Evolutionary conservation across 2,329 filamentous ascomycete species (phyloP), one percentile per base, ranked within the genome.

Genomic region (Furcasterigmium sp.): DNA sequence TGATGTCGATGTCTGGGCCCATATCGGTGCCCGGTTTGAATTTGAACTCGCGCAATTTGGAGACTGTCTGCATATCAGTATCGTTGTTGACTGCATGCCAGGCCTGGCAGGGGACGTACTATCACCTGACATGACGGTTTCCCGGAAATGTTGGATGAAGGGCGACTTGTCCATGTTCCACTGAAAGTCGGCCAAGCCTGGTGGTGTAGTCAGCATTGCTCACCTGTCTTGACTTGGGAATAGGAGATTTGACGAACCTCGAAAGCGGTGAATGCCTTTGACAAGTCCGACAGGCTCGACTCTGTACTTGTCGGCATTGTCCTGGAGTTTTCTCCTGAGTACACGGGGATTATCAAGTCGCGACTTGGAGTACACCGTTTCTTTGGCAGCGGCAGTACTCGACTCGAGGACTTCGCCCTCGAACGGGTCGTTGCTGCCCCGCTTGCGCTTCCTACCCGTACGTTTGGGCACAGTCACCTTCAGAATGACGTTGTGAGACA

Each of bases 381-480:
- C 47, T 18, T 50, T 44, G 3, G 42, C 15, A 2, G 46, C 29
- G 23, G 53, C 49, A 25, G 51, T 44, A 43, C 63, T 55, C 3
- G 58, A 37, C 14, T 64, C 49, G 11, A 67, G 56, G 5, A 63
- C 28, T 40, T 70, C 64, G 4, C 72, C 72, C 32, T 72, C 64
- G 57, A 81, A 91, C 0, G 84, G 81, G 5, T 73, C 84, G 43
- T 82, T 61, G 5, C 80, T 81, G n/a, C 88, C 90, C 53, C 84
- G 75, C 67, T 91, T 95, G 46, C 91, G 79, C 64, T 87, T 95
- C 47, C 89, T 79, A 3, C 91, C 91, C 3, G 90, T 96, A 44
- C 88, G 75, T 61, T 84, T 93, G 0, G 93, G 91, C 1, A 97
- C 80, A 0, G 85, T 90, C 43, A 98, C 75, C 60, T 90, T 91